Base-by-base conservation (phyloP, 2,329 filamentous ascomycete genomes). In the Sporothrix protearum region DNA sequence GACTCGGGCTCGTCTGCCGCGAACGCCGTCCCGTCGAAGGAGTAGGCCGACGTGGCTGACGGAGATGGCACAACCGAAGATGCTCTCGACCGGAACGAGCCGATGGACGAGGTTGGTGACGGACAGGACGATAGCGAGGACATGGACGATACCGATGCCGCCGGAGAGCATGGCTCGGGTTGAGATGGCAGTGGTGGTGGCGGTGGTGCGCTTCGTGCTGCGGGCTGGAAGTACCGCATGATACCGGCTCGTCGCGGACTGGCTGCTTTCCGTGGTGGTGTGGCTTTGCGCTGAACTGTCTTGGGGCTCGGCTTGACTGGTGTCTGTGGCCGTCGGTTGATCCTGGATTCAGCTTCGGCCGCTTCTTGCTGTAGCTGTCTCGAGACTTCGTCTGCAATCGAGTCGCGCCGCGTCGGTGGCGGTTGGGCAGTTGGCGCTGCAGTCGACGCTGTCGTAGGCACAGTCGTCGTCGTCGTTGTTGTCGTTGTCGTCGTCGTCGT, bases 161-260 rank as follows among this genome's bases (percentile, higher is more conserved):
- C 45, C 0, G 73, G 51, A 12, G 47, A 70, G 49, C 64, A 64
- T 7, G 55, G 36, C 5, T 64, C 47, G 2, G 49, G 45, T 4
- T 51, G 42, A 12, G 61, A 30, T 30, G 69, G 49, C 12, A 68
- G 69, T 7, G 45, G 49, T 19, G 71, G 69, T 7, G 45, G 19
- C 2, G 42, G 36, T 30, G 69, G 59, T 2, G 66, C 49, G 9
- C 61, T 68, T 3, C 69, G 71, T 22, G 64, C 28, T 0, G 72
- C 71, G 0, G 74, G 74, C 63, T 75, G 74, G 10, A 75, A 75
- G 51, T 75, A 75, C 3, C 74, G 73, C 71, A 75, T 19, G 28
- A 75, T 74, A 39, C 74, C 73, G 2, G 70, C 39, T 5, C 71
- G 71, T 3, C 68, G 64, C 42, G 69, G 68, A 14, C 42, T 71